Conservation (phyloP, 2,329 filamentous ascomycete species). For the Hypoxylon sp. region DNA sequence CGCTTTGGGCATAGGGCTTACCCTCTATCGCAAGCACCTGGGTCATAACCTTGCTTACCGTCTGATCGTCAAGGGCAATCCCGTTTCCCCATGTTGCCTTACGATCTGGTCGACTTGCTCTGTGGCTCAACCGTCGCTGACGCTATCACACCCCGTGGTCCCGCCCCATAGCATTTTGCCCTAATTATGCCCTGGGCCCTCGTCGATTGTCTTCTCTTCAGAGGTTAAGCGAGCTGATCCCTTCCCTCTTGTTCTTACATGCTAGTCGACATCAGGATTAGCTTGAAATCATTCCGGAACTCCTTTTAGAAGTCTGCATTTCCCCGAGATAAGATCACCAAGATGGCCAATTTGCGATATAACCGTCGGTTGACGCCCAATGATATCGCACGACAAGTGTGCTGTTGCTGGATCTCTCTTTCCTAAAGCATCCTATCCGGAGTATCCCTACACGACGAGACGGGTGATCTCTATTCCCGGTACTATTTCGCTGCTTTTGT, state of each 20-base stretch:
- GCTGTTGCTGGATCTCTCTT: not conserved
- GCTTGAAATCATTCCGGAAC: slow-evolving; percentile 15
- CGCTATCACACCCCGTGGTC: slow-evolving; percentile 13
- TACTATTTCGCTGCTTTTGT: slow-evolving; percentile 2
- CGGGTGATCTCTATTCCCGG: not conserved
- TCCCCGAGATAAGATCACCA: slow-evolving; percentile 35
- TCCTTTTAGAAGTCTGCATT: slow-evolving; percentile 16
- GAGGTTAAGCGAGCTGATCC: slow-evolving; percentile 15
- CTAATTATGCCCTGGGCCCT: slow-evolving; percentile 6
- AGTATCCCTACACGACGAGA: not conserved
- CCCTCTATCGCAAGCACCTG: slow-evolving; percentile 30
- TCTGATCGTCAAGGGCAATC: slow-evolving; percentile 34
- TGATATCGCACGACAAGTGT: slow-evolving; percentile 8
- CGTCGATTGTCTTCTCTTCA: slow-evolving; percentile 8
- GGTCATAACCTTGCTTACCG: slow-evolving; percentile 37
- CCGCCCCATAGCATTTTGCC: slow-evolving; percentile 12
- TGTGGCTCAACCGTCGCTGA: slow-evolving; percentile 14
- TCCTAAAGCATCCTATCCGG: not conserved
- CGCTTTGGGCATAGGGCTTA: slow-evolving; percentile 40
- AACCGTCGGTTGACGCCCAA: slow-evolving; percentile 38
- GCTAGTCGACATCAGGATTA: slow-evolving; percentile 26
- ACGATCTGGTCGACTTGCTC: slow-evolving; percentile 25
- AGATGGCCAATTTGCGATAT: slow-evolving; percentile 17
- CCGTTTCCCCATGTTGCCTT: slow-evolving; percentile 29
- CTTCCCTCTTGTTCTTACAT: slow-evolving; percentile 9